Base-by-base conservation (phyloP, 2,329 filamentous ascomycete genomes). In the Aureobasidium subglaciale region DNA sequence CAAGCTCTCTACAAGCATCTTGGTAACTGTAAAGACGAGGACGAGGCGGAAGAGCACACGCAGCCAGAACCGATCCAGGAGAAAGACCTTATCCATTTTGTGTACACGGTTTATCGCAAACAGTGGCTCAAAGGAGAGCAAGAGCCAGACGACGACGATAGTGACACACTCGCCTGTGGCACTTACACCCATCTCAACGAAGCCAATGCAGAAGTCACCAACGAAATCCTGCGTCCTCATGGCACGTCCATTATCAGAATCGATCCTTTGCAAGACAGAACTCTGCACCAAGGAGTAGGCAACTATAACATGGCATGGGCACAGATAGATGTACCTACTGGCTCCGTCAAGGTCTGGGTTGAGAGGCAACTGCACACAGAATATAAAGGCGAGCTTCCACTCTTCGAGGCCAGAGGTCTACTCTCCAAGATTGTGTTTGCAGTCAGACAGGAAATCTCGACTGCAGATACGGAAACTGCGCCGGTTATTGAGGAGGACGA, bases 81-180 rank as follows among this genome's bases (percentile, higher is more conserved):
- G 24, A 29, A 22, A 37, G 49, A 58, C 20, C 32, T 48, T 3
- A 48, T 18, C 13, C 55, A 45, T 35, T 48, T 46, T 18, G 42
- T 58, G 4, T 58, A 58, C 42, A 38, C 24, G 13, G 56, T 58
- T 6, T 25, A 24, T 2, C 56, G 48, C 27, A 54, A 58, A 32
- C 41, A 48, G 18, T 58, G 56, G 56, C 22, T 11, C 13, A 20
- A n/a, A 11, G 5, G 29, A 6, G 32, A 25, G 11, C 22, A 42
- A 16, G 40, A 40, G 29, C 40, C 48, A 10, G 40, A 40, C 5
- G 42, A 48, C 42, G 32, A 32, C 9, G 41, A n/a, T n/a, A n/a
- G n/a, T n/a, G n/a, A 16, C 7, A 32, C 13, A 8, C 15, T 54
- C 10, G 16, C 34, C 10, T 55, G 37, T 41, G 25, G 34, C 27